Evolutionary conservation across 75 land plant species (phyloP).

Genomic region (Selaginella tamariscina): DNA sequence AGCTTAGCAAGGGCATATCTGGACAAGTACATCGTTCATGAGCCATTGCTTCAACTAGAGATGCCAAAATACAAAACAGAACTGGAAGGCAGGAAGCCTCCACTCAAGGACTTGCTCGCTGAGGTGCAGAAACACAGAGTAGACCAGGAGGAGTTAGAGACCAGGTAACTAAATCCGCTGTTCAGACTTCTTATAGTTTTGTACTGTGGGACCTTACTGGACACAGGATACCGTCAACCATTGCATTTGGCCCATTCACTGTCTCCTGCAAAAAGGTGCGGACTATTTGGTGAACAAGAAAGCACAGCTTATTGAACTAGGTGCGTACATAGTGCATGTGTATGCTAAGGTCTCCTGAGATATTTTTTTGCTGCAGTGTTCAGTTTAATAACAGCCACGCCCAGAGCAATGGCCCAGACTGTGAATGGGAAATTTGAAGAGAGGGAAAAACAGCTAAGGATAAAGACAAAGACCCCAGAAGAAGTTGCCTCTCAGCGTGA

Average conservation of each 20-base stretch:
- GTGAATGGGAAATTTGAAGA: conserved; percentile 22
- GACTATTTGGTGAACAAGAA: conserved; percentile 19
- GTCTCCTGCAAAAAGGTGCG: conserved; percentile 27
- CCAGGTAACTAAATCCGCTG: neutral
- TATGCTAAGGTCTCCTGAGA: no score
- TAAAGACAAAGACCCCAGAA: conserved; percentile 27
- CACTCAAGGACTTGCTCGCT: conserved; percentile 19
- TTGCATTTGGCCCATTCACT: conserved; percentile 22
- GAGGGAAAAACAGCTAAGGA: conserved; percentile 23
- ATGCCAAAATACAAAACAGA: conserved; percentile 15
- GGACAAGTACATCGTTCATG: conserved; percentile 15
- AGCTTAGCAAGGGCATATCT: conserved; percentile 15
- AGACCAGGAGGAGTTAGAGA: conserved; percentile 25
- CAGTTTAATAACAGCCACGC: conserved; percentile 15
- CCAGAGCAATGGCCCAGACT: conserved; percentile 19
- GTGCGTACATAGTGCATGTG: conserved; percentile 11
- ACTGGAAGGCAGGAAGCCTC: conserved; percentile 14
- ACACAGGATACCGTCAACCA: conserved; percentile 27
- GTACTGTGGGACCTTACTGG: no score
- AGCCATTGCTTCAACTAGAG: conserved; percentile 19
- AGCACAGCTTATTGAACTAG: conserved; percentile 25
- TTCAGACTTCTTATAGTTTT: neutral
- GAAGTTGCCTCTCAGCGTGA: conserved; percentile 29
- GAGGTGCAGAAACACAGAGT: conserved; percentile 19
- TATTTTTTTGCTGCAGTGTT: conserved; percentile 18